A percentile compares a stretch with the other conserved stretches of the same genome.
phyloP scores from a whole-genome alignment of 306 rosid genomes.

The Cucurbita pepo region DNA sequence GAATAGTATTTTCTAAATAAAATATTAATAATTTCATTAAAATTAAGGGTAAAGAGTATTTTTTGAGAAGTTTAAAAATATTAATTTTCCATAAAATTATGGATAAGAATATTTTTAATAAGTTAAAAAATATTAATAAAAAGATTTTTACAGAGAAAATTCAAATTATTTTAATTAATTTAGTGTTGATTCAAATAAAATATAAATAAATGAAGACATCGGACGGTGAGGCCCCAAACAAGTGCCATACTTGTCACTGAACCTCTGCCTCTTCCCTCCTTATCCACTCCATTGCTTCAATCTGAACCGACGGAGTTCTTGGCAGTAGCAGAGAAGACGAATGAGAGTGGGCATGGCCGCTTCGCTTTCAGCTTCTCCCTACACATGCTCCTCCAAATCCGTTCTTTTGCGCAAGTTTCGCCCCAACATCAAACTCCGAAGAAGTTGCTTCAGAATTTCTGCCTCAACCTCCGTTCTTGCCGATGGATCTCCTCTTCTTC shows the following conservation, averaged over 20 bases:
- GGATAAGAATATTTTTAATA: no score
- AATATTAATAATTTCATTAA: no score
- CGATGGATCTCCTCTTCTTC: conserved; percentile 56
- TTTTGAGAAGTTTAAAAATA: no score
- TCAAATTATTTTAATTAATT: no score
- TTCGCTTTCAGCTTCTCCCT: not conserved
- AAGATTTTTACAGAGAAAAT: no score
- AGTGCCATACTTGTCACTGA: not conserved
- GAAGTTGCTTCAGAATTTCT: conserved; percentile 17
- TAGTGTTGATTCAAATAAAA: no score
- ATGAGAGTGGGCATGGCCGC: conserved; percentile 8
- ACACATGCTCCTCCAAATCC: conserved; percentile 1
- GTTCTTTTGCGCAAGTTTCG: not conserved
- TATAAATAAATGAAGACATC: not conserved
- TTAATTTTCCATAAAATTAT: no score
- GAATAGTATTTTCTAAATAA: no score
- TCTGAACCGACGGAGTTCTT: not conserved
- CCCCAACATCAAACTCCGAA: not conserved
- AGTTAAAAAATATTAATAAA: no score
- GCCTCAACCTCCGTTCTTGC: conserved; percentile 49
- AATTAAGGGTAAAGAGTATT: no score
- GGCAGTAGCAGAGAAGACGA: not conserved
- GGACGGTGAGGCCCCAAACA: not conserved
- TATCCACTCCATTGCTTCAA: not conserved
- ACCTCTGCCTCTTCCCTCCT: not conserved